Base-by-base conservation (phyloP, 768 basidiomycete species). In the Collybiopsis luxurians region DNA sequence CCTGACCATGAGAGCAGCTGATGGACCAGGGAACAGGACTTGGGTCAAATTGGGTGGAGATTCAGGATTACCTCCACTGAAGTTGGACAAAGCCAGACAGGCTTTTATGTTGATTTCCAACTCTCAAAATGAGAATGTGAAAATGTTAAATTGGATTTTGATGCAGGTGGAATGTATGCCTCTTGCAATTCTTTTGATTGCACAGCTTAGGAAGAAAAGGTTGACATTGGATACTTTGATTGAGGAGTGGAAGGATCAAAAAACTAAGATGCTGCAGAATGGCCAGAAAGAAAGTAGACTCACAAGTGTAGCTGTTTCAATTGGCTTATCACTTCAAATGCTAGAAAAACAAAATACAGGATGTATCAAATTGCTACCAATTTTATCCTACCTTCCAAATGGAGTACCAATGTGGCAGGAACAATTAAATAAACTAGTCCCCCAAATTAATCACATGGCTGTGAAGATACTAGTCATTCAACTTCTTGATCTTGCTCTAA, bases 1-100 rank as follows among this genome's bases (percentile, higher is more conserved):
- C 26, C 10, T 58, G 17, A 58, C 57, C 3, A 53, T 58, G 53
- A 38, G 57, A 28, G 57, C 53, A 13, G 40, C 57, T 15, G 9
- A 13, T 26, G 24, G 36, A 2, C 57, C 57, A 42, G 52, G n/a
- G 11, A 49, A 40, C 23, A 23, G 36, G 13, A 2, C 39, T 15
- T 58, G 57, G 57, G 17, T 15, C 24, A 23, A 39, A 30, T 21
- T 47, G n/a, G 46, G 46, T 5, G 46, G 15, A 21, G 24, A 47
- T 26, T 5, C 46, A 13, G 46, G 46, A 4, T 15, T 47, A 47
- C 46, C 46, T 15, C 11, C 10, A 47, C 24, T 47, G 46, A n/a
- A 26, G 5, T 13, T 51, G 2, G 36, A 24, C 13, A 53, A 54
- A 40, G 52, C 57, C 21, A 36, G 31, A 38, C 4, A 54, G 26